Percentiles rank a stretch among this genome's conserved stretches.
phyloP scores from a whole-genome alignment of 108 stramenopile species.

The Hondaea fermentalgiana region DNA sequence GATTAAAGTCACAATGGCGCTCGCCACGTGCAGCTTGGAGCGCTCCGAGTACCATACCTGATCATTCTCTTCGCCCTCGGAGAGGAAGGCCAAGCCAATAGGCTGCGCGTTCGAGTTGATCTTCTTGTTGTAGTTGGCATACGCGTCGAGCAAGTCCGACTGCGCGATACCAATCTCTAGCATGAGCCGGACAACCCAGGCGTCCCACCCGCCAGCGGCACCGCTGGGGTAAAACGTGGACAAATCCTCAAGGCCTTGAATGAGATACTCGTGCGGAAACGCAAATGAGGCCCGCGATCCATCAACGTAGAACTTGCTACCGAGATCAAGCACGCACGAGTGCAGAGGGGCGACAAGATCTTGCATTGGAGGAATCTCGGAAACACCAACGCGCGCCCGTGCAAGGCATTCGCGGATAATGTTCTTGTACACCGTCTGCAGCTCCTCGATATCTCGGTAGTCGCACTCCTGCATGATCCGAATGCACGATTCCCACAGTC shows the following conservation, averaged over 20 bases:
- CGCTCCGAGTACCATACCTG: not conserved
- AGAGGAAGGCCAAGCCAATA: not conserved
- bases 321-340: not conserved
- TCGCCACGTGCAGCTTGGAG: not conserved
- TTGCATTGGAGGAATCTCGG: not conserved
- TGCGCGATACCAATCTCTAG: not conserved
- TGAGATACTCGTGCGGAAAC: not conserved
- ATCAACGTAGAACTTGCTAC: not conserved
- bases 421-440: not conserved
- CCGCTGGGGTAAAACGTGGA: not conserved
- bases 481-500: not conserved
- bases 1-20: not conserved
- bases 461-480: not conserved
- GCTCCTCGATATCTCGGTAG: not conserved
- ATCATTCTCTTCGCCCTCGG: not conserved
- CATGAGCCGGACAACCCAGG: not conserved
- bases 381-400: not conserved
- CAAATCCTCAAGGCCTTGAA: not conserved
- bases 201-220: not conserved
- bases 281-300: not conserved
- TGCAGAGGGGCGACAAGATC: not conserved
- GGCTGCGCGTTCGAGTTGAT: constrained; percentile 5
- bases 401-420: not conserved
- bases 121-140: constrained; percentile 8
- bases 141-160: not conserved